Base-by-base conservation (phyloP, 305 asterid species). In the Fraxinus sp. region DNA sequence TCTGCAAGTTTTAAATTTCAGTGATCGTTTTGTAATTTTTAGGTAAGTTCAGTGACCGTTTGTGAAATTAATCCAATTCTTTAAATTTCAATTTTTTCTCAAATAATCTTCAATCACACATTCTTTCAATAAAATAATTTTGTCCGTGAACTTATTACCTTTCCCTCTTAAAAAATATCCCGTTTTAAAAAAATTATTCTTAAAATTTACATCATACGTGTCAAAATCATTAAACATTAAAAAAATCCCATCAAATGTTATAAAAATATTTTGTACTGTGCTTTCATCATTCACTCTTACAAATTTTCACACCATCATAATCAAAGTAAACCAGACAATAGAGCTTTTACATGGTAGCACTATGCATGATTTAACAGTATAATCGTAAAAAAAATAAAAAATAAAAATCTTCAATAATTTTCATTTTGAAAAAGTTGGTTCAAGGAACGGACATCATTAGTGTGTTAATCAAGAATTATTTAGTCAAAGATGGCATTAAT, bases 401-500 rank as follows among this genome's bases (percentile, higher is more conserved):
- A 13, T 3, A 14, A 14, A 49, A 4, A 16, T 52, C 62, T 16
- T 46, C 57, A 46, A 11, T 14, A 46, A 46, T 46, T 46, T 46
- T 46, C 57, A 46, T 3, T 46, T 11, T 46, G n/a, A 46, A 46
- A 46, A 46, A 46, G 55, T 44, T 52, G 7, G 7, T 14, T 52
- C 62, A 6, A 8, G 33, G 33, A 62, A 62, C 5, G 33, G 5
- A 22, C 72, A 22, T 28, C 14, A 62, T 62, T 62, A 62, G 68
- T 62, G 68, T 78, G 64, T n/a, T 20, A 81, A 85, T 73, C 68
- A 80, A 78, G 74, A 24, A 55, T 2, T 7, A 35, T n/a, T 76
- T 79, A 84, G 89, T 84, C 86, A 86, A 84, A 84, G 78, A 77
- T 16, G 30, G 49, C 59, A 83, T 80, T 80, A 84, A 76, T 80